A percentile compares a stretch with the other conserved stretches of the same genome.
Conservation (phyloP, 345 rosid species). For the Physaria fendleri region DNA sequence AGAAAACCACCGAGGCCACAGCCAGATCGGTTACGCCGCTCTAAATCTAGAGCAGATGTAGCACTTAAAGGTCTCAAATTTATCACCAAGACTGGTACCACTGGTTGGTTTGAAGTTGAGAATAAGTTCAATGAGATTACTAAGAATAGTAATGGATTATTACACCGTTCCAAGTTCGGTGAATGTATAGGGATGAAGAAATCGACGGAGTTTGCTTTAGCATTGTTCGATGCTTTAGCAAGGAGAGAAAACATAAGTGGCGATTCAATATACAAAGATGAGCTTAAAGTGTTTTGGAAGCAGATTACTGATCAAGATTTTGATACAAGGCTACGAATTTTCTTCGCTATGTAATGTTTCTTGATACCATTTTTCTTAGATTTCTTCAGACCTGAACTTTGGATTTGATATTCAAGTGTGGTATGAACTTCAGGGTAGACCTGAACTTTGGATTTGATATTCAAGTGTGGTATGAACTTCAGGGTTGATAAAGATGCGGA, state of each 20-base stretch:
- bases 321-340: conserved; percentile 66
- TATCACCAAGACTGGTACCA: conserved; percentile 55
- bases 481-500: conserved; percentile 83
- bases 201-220: conserved; percentile 57
- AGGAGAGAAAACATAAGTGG: conserved; percentile 39
- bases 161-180: conserved; percentile 50
- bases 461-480: conserved; percentile 12
- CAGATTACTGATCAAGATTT: conserved; percentile 62
- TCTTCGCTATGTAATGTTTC: conserved; percentile 57
- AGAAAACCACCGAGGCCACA: conserved; percentile 32
- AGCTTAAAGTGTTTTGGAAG: conserved; percentile 60
- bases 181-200: conserved; percentile 78
- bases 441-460: neutral
- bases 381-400: neutral
- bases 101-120: conserved; percentile 62
- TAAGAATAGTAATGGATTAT: conserved; percentile 31
- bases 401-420: neutral
- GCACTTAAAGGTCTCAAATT: conserved; percentile 68
- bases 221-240: conserved; percentile 57
- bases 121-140: conserved; percentile 48
- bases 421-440: conserved; percentile 44
- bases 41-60: conserved; percentile 48
- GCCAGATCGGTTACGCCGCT: conserved; percentile 33
- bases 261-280: conserved; percentile 38
- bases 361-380: neutral